Percentiles rank a stretch among this genome's conserved stretches.
Evolutionary conservation across 768 basidiomycete species (phyloP).

Genomic region (Trametopsis cervina): DNA sequence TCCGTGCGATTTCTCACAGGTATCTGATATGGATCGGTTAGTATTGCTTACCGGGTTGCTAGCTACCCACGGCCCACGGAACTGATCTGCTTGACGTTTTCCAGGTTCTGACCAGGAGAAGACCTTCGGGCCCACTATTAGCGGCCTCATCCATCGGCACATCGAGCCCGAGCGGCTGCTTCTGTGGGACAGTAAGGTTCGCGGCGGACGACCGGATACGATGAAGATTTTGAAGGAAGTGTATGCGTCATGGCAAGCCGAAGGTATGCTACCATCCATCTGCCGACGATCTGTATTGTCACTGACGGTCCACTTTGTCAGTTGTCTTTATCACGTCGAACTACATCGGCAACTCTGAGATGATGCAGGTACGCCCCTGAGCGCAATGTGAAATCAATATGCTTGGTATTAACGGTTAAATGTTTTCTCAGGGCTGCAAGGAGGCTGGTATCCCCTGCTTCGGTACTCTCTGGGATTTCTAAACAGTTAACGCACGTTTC

Average conservation of each 20-base stretch:
- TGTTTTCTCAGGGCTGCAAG: slow-evolving; percentile 25
- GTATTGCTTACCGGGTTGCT: slow-evolving; percentile 20
- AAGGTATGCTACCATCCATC: slow-evolving; percentile 31
- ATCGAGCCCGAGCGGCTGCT: slow-evolving; percentile 66
- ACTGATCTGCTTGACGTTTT: slow-evolving; percentile 15
- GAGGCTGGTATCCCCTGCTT: slow-evolving; percentile 28
- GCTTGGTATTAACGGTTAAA: too few relatives aligned
- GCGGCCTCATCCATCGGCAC: slow-evolving; percentile 62
- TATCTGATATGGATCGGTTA: slow-evolving; percentile 72
- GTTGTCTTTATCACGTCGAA: slow-evolving; percentile 84
- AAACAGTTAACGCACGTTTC: too few relatives aligned
- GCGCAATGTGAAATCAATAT: background rate
- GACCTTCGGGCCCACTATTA: slow-evolving; percentile 78
- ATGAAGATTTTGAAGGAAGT: slow-evolving; percentile 71
- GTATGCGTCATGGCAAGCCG: slow-evolving; percentile 64
- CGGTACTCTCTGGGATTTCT: slow-evolving; percentile 71
- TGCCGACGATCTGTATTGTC: background rate
- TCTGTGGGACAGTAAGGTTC: slow-evolving; percentile 72
- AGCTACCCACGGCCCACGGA: slow-evolving; percentile 14
- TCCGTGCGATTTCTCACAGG: slow-evolving; percentile 30
- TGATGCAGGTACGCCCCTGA: slow-evolving; percentile 68
- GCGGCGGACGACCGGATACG: slow-evolving; percentile 69
- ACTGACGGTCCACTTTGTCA: slow-evolving; percentile 6
- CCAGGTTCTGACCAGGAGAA: slow-evolving; percentile 75
- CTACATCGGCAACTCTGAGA: slow-evolving; percentile 68